Evolutionary conservation across 768 basidiomycete genomes (phyloP), one percentile per base, ranked within the genome.

Genomic region (Boletus barrowsii): DNA sequence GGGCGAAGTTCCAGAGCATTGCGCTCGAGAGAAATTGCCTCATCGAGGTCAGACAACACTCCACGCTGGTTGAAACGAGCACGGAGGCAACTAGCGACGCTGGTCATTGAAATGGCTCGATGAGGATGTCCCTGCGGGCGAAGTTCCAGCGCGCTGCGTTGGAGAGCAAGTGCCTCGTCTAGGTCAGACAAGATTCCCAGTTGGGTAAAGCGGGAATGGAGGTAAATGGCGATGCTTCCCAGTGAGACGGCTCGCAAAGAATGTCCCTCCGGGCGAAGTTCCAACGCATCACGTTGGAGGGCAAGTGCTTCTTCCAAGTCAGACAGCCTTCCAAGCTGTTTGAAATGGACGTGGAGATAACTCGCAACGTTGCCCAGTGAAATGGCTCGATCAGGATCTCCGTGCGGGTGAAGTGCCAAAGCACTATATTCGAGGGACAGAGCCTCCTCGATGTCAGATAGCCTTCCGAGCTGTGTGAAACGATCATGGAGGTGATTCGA

Each of bases 371-470:
- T 35, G 2, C 20, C 11, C 9, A 55, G 22, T 20, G 39, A 43
- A 2, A 24, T 0, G 9, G 6, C 17, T 5, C 37, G 42, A n/a
- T 29, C 3, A 9, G 51, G 55, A 39, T 59, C 47, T 2, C 42
- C 58, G 6, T 13, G 7, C 0, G 50, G 47, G 20, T 29, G n/a
- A 42, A 55, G 46, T 8, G 39, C 44, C 14, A 57, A 32, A 32
- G 42, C 55, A 22, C 4, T 17, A 2, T 36, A 20, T 9, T 18
- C 4, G 6, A 58, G 49, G 11, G 39, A 6, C 10, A 55, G 10
- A 7, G 46, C 45, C 15, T 55, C 49, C 0, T 58, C 54, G 9
- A 58, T 29, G 41, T 58, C 57, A 17, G 40, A 32, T 0, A 26
- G 8, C 3, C 0, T 22, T n/a, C 41, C 42, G 6, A 46, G 42